Conservation (phyloP, 805 yeast species). For the Limtongia smithiae region DNA sequence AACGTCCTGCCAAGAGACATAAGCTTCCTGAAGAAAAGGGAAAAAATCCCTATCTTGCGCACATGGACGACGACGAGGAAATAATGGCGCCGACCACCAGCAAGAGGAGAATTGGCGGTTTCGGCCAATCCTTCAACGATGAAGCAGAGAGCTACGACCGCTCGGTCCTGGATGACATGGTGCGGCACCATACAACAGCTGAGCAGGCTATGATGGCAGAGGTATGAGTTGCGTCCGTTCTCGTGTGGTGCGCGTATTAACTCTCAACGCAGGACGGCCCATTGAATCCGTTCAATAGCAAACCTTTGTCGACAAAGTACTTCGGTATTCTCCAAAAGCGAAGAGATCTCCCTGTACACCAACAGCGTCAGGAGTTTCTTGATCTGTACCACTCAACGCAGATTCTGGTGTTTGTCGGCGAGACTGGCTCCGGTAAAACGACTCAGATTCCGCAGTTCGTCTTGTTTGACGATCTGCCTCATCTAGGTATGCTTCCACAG, state of each 20-base stretch:
- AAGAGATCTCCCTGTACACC: slow-evolving; percentile 88
- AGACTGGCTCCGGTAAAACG: slow-evolving; percentile 98
- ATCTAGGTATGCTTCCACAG: slow-evolving; percentile 46
- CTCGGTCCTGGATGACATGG: slow-evolving; percentile 14
- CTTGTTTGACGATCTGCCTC: slow-evolving; percentile 87
- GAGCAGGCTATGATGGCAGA: slow-evolving; percentile 38
- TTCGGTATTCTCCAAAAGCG: slow-evolving; percentile 73
- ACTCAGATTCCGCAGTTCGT: slow-evolving; percentile 98
- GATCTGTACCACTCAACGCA: slow-evolving; percentile 80
- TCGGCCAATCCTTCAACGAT: neutral
- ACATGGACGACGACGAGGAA: slow-evolving; percentile 30
- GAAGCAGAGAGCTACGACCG: neutral
- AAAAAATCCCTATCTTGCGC: slow-evolving; percentile 37
- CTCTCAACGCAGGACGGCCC: slow-evolving; percentile 45
- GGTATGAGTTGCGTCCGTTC: slow-evolving; percentile 17
- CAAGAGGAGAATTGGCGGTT: neutral
- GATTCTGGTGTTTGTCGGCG: slow-evolving; percentile 97
- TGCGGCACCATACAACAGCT: slow-evolving; percentile 37
- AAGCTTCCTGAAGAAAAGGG: slow-evolving; percentile 13
- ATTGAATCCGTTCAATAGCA: slow-evolving; percentile 77
- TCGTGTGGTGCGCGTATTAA: no score
- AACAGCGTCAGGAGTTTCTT: slow-evolving; percentile 86
- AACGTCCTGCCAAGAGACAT: slow-evolving; percentile 16
- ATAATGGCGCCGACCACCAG: neutral
- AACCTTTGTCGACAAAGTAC: slow-evolving; percentile 59